Evolutionary conservation across 148 eudicot genomes (phyloP), one percentile per base, ranked within the genome.

Genomic region (Oxyria digyna): DNA sequence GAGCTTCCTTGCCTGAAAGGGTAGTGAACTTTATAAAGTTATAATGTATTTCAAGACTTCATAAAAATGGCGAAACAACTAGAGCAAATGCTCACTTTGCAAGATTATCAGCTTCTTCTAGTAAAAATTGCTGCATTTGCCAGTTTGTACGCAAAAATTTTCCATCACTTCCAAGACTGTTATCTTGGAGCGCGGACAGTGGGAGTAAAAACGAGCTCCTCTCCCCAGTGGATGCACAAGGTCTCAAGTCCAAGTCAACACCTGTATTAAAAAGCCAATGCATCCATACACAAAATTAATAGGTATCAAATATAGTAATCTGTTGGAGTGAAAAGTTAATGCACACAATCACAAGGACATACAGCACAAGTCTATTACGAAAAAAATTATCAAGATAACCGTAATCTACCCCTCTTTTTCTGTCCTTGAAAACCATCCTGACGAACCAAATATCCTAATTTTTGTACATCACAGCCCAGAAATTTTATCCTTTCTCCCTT

Each of bases 101-200:
- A 73, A 94, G 87, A 57, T 75, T 80, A 77, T 84, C 87, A 73
- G 96, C 96, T 78, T 87, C 89, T 79, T 84, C 84, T 46, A 86
- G 81, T 74, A 90, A 84, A 78, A 82, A 94, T 59, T 96, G 96
- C 66, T 94, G 96, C 72, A 90, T 79, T 78, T 94, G 99, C 93
- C 87, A 85, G 75, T 88, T 84, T 76, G 97, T 72, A 74, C 87
- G 91, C 76, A 90, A 78, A 81, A 85, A 86, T 74, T 63, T 69
- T 71, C 84, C 86, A 74, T 79, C 72, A 23, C 76, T 70, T 64
- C 75, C 75, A 75, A 82, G 80, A 6, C 46, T 63, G 20, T 49
- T 72, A 71, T 80, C 80, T 55, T 42, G 26, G 67, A 69, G 48
- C 68, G 73, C 75, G 74, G 29, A 54, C 33, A 77, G 74, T 45